Percentiles rank a stretch among this genome's conserved stretches.
phyloP scores from a whole-genome alignment of 1,284 basidiomycete genomes.

The Marasmius tenuissimus region DNA sequence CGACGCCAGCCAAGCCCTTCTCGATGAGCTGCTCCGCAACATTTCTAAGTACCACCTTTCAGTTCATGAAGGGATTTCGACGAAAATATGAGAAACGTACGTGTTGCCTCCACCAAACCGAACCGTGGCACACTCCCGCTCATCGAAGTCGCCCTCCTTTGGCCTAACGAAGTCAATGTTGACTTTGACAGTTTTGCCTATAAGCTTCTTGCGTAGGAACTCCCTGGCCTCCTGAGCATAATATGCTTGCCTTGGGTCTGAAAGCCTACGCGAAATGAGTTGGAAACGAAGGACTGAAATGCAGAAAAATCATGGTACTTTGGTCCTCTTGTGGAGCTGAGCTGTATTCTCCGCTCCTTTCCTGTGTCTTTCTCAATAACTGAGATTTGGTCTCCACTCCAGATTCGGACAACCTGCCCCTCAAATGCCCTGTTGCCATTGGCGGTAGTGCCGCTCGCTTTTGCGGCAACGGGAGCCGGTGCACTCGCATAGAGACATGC shows the following conservation, averaged over 20 bases:
- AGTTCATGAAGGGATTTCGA: background rate
- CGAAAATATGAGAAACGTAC: conserved; percentile 38
- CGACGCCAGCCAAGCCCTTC: conserved; percentile 87
- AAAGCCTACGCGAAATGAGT: conserved; percentile 47
- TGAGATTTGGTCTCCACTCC: conserved; percentile 91
- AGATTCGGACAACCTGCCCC: conserved; percentile 83
- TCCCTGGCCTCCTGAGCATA: conserved; percentile 93
- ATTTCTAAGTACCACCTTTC: conserved; percentile 56
- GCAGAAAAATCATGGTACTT: conserved; percentile 48
- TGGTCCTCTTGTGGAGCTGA: conserved; percentile 88
- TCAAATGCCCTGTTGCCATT: conserved; percentile 70
- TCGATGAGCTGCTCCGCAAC: conserved; percentile 92
- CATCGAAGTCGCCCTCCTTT: conserved; percentile 91
- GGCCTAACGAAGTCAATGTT: conserved; percentile 88
- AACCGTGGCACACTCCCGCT: conserved; percentile 67
- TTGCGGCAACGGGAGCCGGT: conserved; percentile 34
- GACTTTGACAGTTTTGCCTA: conserved; percentile 87
- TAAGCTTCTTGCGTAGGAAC: conserved; percentile 86
- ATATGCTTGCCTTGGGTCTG: conserved; percentile 86
- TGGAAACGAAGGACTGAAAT: background rate
- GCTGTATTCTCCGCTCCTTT: conserved; percentile 83
- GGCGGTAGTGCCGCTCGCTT: conserved; percentile 38
- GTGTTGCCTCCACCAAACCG: conserved; percentile 50
- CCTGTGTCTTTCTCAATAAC: conserved; percentile 73
- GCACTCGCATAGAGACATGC: conserved; percentile 75